Base-by-base conservation (phyloP, 768 basidiomycete genomes). In the Leccinellum rugosiceps region DNA sequence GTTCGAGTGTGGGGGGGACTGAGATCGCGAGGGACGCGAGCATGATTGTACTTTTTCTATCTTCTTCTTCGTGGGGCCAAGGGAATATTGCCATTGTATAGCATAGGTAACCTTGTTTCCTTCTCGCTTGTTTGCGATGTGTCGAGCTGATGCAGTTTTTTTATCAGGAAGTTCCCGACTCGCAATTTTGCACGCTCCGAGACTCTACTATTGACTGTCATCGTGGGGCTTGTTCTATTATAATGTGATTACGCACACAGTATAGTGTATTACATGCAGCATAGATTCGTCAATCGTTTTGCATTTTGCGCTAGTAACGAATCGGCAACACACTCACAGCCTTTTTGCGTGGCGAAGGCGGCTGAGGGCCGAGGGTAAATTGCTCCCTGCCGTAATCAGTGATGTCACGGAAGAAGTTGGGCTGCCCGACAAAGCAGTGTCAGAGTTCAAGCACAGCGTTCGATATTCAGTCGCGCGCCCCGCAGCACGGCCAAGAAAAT, bases 371-470 rank as follows among this genome's bases (percentile, higher is more conserved):
- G 10, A 6, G 21, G 19, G 21, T 9, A 30, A 9, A n/a, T 52
- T 55, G 50, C 23, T 31, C 6, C 17, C 31, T 68, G 50, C 53
- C 64, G 66, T 66, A 53, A 66, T 34, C 15, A 30, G 41, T 51
- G 35, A 55, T 23, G 26, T 56, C 30, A 38, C 41, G 8, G 23
- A 32, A 11, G 19, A 13, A 35, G 14, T 35, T 35, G 26, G 26
- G 30, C 10, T 35, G 21, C 3, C 35, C 17, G 35, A 38, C 35
- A 38, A 38, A 38, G 35, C 35, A 17, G 25, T 44, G 38, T 9
- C 38, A n/a, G n/a, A n/a, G 38, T n/a, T 9, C 15, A 4, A 15
- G 34, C 66, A 68, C 58, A 58, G 66, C 65, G 28, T 38, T 13
- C 31, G 7, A 38, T 11, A 19, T 19, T 14, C 25, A 54, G 57